A percentile compares a stretch with the other conserved stretches of the same genome.
phyloP scores from a whole-genome alignment of 805 yeast species.

The Dipodascus albidus region DNA sequence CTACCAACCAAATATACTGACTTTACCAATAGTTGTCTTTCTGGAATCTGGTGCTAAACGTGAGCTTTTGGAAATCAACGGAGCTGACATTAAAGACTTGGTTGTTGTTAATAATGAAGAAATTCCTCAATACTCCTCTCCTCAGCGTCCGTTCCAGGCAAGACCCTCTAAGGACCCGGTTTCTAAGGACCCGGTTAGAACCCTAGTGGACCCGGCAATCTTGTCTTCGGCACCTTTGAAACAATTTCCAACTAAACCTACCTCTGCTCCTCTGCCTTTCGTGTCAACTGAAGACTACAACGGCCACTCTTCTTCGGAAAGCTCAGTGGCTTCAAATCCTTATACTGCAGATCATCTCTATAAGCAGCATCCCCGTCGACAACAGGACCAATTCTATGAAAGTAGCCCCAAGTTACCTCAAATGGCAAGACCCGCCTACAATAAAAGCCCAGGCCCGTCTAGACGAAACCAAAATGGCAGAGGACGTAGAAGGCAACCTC shows the following conservation, averaged over 20 bases:
- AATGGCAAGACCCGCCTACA: background rate
- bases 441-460: conserved; percentile 1
- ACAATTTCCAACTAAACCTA: background rate
- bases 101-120: conserved; percentile 10
- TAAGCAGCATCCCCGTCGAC: background rate
- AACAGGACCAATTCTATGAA: background rate
- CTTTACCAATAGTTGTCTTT: conserved; percentile 5
- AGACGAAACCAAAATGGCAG: conserved; percentile 2
- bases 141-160: conserved; percentile 1
- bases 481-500: conserved; percentile 5
- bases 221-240: conserved; percentile 2
- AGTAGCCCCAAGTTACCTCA: background rate
- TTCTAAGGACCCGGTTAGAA: too few species aligned
- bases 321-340: conserved; percentile 7
- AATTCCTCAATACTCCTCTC: background rate
- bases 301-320: conserved; percentile 5
- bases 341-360: conserved; percentile 6
- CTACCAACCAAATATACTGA: background rate
- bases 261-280: background rate
- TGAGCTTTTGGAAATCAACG: conserved; percentile 9
- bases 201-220: conserved; percentile 8
- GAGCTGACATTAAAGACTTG: conserved; percentile 13
- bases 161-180: too few species aligned
- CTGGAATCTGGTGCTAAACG: conserved; percentile 8
- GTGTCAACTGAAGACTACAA: background rate